Evolutionary conservation across 805 yeast genomes (phyloP).

Genomic region (Candida broadrunensis): DNA sequence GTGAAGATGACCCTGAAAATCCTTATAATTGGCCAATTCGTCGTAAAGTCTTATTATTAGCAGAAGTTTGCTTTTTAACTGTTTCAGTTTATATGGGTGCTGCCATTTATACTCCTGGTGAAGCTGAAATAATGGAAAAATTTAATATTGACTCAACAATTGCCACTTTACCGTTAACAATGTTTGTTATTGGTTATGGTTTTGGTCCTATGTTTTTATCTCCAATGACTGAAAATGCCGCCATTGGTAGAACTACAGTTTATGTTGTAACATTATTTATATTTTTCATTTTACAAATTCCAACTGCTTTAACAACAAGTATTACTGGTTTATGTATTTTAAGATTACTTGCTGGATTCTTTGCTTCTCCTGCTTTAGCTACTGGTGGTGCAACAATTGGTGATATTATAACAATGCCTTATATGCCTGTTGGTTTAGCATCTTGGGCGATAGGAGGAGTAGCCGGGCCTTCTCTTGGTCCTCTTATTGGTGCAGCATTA

Average conservation of each 20-base stretch:
- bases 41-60: slow-evolving; percentile 32
- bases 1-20: slow-evolving; percentile 44
- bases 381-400: slow-evolving; percentile 57
- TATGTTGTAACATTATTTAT: slow-evolving; percentile 45
- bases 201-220: slow-evolving; percentile 57
- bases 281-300: slow-evolving; percentile 51
- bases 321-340: slow-evolving; percentile 48
- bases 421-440: slow-evolving; percentile 44
- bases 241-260: slow-evolving; percentile 49
- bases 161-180: slow-evolving; percentile 41
- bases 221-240: slow-evolving; percentile 54
- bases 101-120: slow-evolving; percentile 50
- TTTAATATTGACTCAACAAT: slow-evolving; percentile 41
- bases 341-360: slow-evolving; percentile 53
- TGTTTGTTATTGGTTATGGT: slow-evolving; percentile 58
- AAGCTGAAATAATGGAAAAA: slow-evolving; percentile 36
- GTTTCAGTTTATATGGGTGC: slow-evolving; percentile 50
- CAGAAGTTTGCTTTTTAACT: slow-evolving; percentile 40
- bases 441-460: slow-evolving; percentile 53
- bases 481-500: slow-evolving; percentile 54
- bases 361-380: slow-evolving; percentile 53
- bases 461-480: slow-evolving; percentile 54
- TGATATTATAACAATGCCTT: slow-evolving; percentile 42
- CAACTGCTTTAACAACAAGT: slow-evolving; percentile 48
- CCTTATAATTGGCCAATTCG: slow-evolving; percentile 50